Percentiles rank a stretch among this genome's conserved stretches.
These are phyloP conservation scores for Cymodocea nodosa DNA, from an alignment of 116 monocot genomes.

Conservation along the genomic window DNA sequence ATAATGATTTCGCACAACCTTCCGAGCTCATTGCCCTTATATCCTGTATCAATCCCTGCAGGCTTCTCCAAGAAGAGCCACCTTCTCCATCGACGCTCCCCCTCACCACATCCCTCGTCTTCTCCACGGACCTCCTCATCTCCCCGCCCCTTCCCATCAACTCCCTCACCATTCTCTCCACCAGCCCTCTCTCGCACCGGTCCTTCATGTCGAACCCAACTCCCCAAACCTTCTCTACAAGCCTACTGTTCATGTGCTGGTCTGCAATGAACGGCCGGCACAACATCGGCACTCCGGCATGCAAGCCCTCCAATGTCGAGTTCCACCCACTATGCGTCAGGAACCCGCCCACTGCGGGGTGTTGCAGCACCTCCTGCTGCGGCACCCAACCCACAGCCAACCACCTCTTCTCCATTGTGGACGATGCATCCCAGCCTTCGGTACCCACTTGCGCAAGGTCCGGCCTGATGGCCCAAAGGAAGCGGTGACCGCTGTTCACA, in stretches of 20 bases:
- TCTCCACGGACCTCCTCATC: background rate
- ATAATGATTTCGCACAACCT: no score
- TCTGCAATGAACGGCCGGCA: slow-evolving; percentile 26
- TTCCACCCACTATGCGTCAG: slow-evolving; percentile 68
- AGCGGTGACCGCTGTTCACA: slow-evolving; percentile 20
- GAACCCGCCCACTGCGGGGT: slow-evolving; percentile 47
- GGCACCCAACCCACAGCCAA: slow-evolving; percentile 29
- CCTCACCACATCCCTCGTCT: background rate
- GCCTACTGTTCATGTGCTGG: slow-evolving; percentile 27
- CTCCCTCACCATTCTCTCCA: slow-evolving; percentile 18
- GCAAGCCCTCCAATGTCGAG: slow-evolving; percentile 34
- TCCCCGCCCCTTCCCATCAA: slow-evolving; percentile 15
- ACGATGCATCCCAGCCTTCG: no score
- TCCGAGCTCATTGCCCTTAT: no score
- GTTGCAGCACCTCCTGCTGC: slow-evolving; percentile 38
- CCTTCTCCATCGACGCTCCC: no score
- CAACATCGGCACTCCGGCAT: slow-evolving; percentile 27
- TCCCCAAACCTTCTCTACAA: no score
- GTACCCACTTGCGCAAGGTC: slow-evolving; percentile 1
- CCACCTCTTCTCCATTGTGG: background rate
- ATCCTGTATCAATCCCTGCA: no score
- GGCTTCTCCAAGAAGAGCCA: no score
- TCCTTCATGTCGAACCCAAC: slow-evolving; percentile 35
- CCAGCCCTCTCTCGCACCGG: slow-evolving; percentile 4
- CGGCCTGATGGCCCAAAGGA: slow-evolving; percentile 41